Base-by-base conservation (phyloP, 305 asterid species). In the Fraxinus albicans region DNA sequence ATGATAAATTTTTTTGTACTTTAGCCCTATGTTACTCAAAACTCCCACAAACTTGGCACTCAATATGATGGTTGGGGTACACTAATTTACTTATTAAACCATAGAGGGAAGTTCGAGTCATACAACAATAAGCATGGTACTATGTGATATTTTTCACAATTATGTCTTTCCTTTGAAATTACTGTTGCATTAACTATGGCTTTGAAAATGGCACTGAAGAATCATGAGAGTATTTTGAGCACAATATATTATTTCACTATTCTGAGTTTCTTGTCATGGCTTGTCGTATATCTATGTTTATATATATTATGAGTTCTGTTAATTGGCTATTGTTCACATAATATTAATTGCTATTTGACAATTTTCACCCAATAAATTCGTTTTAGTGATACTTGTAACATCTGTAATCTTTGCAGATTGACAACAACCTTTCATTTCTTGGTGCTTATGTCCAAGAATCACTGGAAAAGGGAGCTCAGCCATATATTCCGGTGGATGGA, bases 381-480 rank as follows among this genome's bases (percentile, higher is more conserved):
- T n/a, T 73, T 77, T 69, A n/a, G 82, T 82, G 67, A 63, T 17
- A 53, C 65, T 77, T 70, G 34, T 25, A 65, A 15, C 65, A 9
- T 34, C 8, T 74, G 44, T 9, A 23, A 38, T 65, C 76, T 77
- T 81, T 85, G 83, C 95, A 97, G 99, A 89, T 97, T 77, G 99
- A 97, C 88, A 94, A 86, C 83, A 88, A 76, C 83, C 97, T 97
- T 58, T 83, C 96, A 1, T 94, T 97, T 79, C 98, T 97, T 77
- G 87, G 90, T 86, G 91, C 87, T 67, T 94, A 88, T 82, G 92
- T 97, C 76, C 93, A 91, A 88, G 89, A 90, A 91, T 86, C 99
- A 6, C 73, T 94, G 81, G 97, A 89, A 86, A 95, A 91, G 47
- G 99, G 99, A 74, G 96, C 99, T 83, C 90, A 90, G 83, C 98